Evolutionary conservation across 768 basidiomycete genomes (phyloP), one percentile per base, ranked within the genome.

Genomic region (Leccinum aurantiacum): DNA sequence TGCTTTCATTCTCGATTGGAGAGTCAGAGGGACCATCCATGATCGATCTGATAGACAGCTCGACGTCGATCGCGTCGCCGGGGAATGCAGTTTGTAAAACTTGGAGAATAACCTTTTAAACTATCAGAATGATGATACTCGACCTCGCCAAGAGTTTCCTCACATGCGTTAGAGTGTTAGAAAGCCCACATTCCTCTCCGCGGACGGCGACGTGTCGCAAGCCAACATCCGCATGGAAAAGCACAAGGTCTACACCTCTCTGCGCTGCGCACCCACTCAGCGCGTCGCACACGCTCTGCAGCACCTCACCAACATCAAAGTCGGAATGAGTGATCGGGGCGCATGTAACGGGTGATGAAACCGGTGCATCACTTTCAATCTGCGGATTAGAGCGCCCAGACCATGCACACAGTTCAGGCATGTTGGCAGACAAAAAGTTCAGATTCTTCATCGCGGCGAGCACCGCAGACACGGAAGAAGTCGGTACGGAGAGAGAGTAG

Each of bases 381-480:
- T 59, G 66, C 59, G 62, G 63, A 62, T 53, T 48, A 31, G 56
- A 49, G 47, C 51, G 54, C 48, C 62, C 66, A 22, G 60, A 53
- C 49, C 62, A 65, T 44, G 65, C 63, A 59, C 67, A 71, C 33
- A 72, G 63, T 11, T 82, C 74, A 6, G 80, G 69, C 84, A 92
- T 85, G 71, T 93, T 90, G n/a, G 91, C 91, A 5, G 92, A 92
- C 64, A 97, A 84, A 69, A 91, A 96, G 71, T 96, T 96, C 64
- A 98, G 83, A 64, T 89, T 91, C 76, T 94, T 93, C 91, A 97
- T 93, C 41, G 89, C 84, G 17, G 91, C 92, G 71, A 97, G 84
- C 72, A 98, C 81, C 41, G 93, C 91, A 17, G 91, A 90, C 74
- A 98, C 82, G 64, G 89, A 92, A 6, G 93, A 84, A 0, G 91